Evolutionary conservation across 2,329 filamentous ascomycete species (phyloP), one percentile per base, ranked within the genome.

Genomic region (Colletotrichum euphorbiae): DNA sequence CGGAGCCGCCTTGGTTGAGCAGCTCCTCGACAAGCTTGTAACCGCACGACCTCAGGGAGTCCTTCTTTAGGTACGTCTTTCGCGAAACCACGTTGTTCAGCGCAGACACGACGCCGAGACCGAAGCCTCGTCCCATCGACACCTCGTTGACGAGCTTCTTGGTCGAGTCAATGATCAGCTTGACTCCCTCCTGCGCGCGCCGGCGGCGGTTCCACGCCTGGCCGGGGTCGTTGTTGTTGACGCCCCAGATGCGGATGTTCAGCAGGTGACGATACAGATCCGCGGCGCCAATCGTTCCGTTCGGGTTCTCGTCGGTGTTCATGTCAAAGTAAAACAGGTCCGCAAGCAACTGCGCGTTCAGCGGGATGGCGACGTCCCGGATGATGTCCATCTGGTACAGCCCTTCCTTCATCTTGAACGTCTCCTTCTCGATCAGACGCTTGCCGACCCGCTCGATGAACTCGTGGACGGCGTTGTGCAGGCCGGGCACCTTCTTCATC

Each of bases 251-350:
- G 38, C 83, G 82, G 24, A 85, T 75, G 62, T 83, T 77, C 17
- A 82, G 72, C 21, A 85, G 74, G 19, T 79, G 70, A 1, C 75
- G 75, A 74, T 84, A 85, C 31, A 85, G 70, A 17, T 83, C 78
- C 1, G 80, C 74, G 1, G 75, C 70, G 3, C 77, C 75, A n/a
- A 82, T 77, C 0, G 73, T 75, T 9, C 88, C 88, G 9, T 79
- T 77, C 0, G 87, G 87, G 19, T 85, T 83, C 71, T 88, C 81
- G 0, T 81, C 77, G 0, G 83, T 85, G 71, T 87, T 86, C 33
- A 90, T 72, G 3, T 89, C 88, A 38, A 89, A 79, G 59, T 86
- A 87, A 75, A 89, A 88, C 12, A 87, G 77, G 46, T 88, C 84
- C 0, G 86, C 83, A 1, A 88, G 80, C 73, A 87, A 83, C 48